phyloP scores from a whole-genome alignment of 352 stramenopile genomes.

The Aphanomyces stellatus region DNA sequence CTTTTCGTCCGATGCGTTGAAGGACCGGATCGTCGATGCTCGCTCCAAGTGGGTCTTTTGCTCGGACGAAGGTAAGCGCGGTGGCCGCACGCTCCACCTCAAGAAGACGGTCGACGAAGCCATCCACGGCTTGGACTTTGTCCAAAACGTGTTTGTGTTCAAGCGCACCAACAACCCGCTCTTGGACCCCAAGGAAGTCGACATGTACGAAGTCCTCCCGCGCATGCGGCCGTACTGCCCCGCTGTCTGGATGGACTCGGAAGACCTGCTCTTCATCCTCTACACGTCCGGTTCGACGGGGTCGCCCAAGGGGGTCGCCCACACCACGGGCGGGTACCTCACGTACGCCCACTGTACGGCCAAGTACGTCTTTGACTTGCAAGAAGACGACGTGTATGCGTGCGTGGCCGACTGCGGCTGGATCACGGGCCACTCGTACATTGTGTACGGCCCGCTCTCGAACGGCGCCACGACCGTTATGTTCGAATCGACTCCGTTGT shows the following conservation, averaged over 20 bases:
- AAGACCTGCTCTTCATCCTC: constrained; percentile 96
- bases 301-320: constrained; percentile 92
- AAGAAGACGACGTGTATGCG: constrained; percentile 89
- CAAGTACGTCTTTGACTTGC: constrained; percentile 91
- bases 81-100: constrained; percentile 87
- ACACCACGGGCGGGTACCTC: constrained; percentile 94
- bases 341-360: constrained; percentile 91
- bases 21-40: constrained; percentile 91
- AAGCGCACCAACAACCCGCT: constrained; percentile 77
- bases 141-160: constrained; percentile 95
- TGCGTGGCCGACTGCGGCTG: constrained; percentile 95
- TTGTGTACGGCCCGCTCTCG: constrained; percentile 95
- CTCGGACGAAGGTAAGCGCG: constrained; percentile 89
- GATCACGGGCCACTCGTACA: constrained; percentile 97
- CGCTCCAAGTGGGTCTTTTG: constrained; percentile 91
- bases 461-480: constrained; percentile 97
- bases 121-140: constrained; percentile 79
- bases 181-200: constrained; percentile 79
- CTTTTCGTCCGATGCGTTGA: constrained; percentile 90
- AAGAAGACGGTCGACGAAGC: constrained; percentile 95
- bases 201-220: constrained; percentile 87
- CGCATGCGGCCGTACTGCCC: constrained; percentile 91
- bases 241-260: constrained; percentile 92
- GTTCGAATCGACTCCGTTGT: constrained; percentile 97
- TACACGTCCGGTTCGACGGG: constrained; percentile 98